phyloP scores from a whole-genome alignment of 2,329 filamentous ascomycete species.

The Calonectria leucothoes region DNA sequence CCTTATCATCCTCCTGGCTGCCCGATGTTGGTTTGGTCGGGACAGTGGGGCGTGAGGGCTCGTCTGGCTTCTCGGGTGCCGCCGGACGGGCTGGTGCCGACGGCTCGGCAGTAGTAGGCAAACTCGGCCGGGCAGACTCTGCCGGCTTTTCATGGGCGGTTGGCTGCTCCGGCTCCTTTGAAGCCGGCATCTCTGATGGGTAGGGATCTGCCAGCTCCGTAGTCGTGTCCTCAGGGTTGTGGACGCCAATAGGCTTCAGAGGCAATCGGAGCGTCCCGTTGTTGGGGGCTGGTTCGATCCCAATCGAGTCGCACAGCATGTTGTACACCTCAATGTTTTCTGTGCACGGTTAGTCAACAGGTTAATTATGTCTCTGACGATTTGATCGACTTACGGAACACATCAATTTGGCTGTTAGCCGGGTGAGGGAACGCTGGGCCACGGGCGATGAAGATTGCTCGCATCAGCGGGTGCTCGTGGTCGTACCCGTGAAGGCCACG shows the following conservation, averaged over 20 bases:
- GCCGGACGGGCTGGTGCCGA: constrained; percentile 21
- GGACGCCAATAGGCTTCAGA: constrained; percentile 71
- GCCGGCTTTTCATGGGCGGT: constrained; percentile 23
- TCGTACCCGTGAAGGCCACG: constrained; percentile 94
- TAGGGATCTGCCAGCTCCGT: constrained; percentile 67
- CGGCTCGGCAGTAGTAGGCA: constrained; percentile 13
- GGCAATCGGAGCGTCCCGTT: constrained; percentile 88
- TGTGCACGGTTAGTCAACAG: constrained; percentile 51
- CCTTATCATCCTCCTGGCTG: constrained; percentile 11
- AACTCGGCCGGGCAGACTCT: constrained; percentile 16
- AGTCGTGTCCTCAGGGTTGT: constrained; percentile 62
- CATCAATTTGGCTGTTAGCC: constrained; percentile 81
- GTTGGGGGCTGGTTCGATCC: constrained; percentile 78
- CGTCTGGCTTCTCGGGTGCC: constrained; percentile 15
- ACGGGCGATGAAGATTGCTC: constrained; percentile 92
- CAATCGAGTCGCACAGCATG: constrained; percentile 89
- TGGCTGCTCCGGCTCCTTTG: constrained; percentile 36
- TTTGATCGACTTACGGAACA: constrained; percentile 79
- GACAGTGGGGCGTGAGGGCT: constrained; percentile 29
- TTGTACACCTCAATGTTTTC: constrained; percentile 98
- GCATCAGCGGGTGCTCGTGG: constrained; percentile 93
- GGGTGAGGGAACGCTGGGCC: constrained; percentile 92
- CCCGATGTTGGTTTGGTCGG: constrained; percentile 30
- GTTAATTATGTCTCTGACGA: background rate
- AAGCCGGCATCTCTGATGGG: constrained; percentile 27